Base-by-base conservation (phyloP, 2,329 filamentous ascomycete species). In the Cryphonectria nitschkei region DNA sequence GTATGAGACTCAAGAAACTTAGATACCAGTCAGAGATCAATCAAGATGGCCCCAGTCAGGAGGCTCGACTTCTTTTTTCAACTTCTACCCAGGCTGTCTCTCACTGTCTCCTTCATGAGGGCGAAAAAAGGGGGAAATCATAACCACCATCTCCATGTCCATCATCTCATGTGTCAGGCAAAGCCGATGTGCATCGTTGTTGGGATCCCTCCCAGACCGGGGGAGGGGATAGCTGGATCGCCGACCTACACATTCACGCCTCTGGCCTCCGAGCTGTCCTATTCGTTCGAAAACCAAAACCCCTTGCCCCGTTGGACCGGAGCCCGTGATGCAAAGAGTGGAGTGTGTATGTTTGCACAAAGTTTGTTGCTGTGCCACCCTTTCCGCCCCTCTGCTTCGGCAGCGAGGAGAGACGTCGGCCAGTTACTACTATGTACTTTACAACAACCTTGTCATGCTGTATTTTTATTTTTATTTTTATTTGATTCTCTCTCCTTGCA, bases 1-100 rank as follows among this genome's bases (percentile, higher is more conserved):
- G 43, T 39, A 43, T 65, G 62, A 65, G 43, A 50, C 39, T 65
- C 62, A 39, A 39, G 62, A 65, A 65, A 65, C 34, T 50, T 61
- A 61, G 32, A 61, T 61, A 61, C 58, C 58, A 61, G 58, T n/a
- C 58, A 22, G 8, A 22, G 58, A 61, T 61, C 32, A 61, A 61
- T 61, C 58, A 61, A 61, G 34, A 39, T 39, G 34, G 32, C 58
- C 58, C 11, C 58, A 19, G 39, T 61, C 34, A 3, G 19, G 58
- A 39, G 58, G 58, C 58, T 32, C 16, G 58, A 26, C 1, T 61
- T 37, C 7, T n/a, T 50, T 50, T 11, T 39, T 39, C 8, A 39
- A 22, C 19, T 50, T 22, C 19, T 46, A 22, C 19, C 22, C 22
- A 5, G 2, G 43, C 43, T 8, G 43, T 46, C 43, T 46, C 43